Evolutionary conservation across 139 green algal genomes (phyloP).

Genomic region (Tetradesmus obliquus): DNA sequence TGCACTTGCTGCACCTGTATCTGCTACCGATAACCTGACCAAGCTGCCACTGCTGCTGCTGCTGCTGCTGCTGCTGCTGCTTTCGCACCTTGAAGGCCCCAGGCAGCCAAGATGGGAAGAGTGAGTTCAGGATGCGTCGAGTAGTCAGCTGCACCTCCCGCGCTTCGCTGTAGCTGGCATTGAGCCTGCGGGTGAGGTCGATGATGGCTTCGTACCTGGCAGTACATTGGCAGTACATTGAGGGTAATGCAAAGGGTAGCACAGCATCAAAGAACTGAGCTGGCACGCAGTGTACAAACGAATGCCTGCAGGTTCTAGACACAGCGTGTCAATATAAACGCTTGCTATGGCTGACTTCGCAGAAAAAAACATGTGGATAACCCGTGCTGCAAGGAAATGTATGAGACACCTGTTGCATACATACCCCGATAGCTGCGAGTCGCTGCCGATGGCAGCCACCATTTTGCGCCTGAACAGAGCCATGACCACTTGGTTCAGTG

Average conservation of each 20-base stretch:
- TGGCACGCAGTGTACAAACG: too few relatives aligned
- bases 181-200: conserved; percentile 85
- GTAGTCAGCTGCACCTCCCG: conserved; percentile 75
- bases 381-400: background rate
- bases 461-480: conserved; percentile 86
- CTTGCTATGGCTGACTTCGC: too few relatives aligned
- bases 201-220: conserved; percentile 89
- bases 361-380: too few relatives aligned
- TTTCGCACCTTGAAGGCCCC: conserved; percentile 71
- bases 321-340: too few relatives aligned
- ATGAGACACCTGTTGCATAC: background rate
- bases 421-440: conserved; percentile 69
- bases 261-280: background rate
- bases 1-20: background rate
- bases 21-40: background rate
- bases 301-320: too few relatives aligned
- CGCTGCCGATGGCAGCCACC: conserved; percentile 70
- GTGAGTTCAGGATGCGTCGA: conserved; percentile 72
- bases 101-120: conserved; percentile 90
- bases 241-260: background rate
- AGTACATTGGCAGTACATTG: background rate
- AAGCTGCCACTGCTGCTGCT: background rate
- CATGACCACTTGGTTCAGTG: conserved; percentile 78
- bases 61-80: background rate
- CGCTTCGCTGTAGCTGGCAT: conserved; percentile 63